Evolutionary conservation across 2,329 filamentous ascomycete species (phyloP).

Genomic region (Pestalotiopsis sp.): DNA sequence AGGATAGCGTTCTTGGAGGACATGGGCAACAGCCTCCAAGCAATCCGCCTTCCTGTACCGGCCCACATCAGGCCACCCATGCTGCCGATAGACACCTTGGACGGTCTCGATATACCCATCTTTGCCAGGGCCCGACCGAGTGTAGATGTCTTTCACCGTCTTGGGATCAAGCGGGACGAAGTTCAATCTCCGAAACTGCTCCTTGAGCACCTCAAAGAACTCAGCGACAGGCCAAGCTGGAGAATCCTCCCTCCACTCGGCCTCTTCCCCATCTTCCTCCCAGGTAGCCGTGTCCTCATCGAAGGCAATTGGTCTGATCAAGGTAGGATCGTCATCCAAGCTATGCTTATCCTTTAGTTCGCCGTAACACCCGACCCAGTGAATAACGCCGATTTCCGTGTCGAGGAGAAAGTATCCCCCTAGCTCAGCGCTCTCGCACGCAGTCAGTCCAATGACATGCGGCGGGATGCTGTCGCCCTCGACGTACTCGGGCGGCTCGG

Average conservation of each 20-base stretch:
- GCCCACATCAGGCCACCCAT: constrained; percentile 1
- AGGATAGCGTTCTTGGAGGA: background rate
- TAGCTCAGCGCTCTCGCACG: background rate
- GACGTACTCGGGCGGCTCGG: background rate
- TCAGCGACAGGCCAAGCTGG: constrained; percentile 6
- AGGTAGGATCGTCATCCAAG: constrained; percentile 32
- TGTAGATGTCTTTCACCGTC: background rate
- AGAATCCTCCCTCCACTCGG: background rate
- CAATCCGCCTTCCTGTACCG: background rate
- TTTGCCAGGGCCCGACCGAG: background rate
- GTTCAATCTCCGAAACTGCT: background rate
- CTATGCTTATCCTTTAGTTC: constrained; percentile 52
- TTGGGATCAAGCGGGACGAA: background rate
- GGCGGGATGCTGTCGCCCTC: constrained; percentile 5
- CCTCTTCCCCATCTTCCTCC: background rate
- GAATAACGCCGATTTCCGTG: constrained; percentile 1
- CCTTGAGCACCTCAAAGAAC: background rate
- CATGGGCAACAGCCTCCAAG: background rate
- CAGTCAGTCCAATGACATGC: constrained; percentile 3
- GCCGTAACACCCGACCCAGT: constrained; percentile 1
- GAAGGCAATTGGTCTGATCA: background rate
- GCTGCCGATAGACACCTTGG: background rate
- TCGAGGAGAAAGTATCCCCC: background rate
- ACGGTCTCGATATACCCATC: background rate
- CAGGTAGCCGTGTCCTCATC: background rate